Evolutionary conservation across 768 basidiomycete genomes (phyloP).

Genomic region (Phaeotremella fagi): DNA sequence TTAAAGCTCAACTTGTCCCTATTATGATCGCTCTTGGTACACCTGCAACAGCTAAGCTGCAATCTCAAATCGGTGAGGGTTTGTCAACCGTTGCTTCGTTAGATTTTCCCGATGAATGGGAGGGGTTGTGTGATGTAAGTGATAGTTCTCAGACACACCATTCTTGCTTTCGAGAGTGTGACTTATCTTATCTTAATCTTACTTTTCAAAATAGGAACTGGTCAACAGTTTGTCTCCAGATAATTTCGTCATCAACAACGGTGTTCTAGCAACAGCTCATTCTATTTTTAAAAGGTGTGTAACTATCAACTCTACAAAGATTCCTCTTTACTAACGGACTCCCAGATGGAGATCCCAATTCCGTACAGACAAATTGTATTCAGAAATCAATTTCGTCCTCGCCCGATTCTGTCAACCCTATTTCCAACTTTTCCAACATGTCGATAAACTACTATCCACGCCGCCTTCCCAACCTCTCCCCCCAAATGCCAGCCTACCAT

Average conservation of each 20-base stretch:
- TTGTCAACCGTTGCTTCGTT: conserved; percentile 84
- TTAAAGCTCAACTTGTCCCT: conserved; percentile 75
- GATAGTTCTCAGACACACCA: too few relatives aligned
- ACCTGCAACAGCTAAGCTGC: conserved; percentile 52
- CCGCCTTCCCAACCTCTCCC: conserved; percentile 42
- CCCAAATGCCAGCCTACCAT: conserved; percentile 44
- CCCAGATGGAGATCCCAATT: conserved; percentile 82
- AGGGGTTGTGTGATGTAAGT: conserved; percentile 81
- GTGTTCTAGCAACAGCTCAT: conserved; percentile 88
- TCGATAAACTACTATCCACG: conserved; percentile 50
- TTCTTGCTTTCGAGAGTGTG: too few relatives aligned
- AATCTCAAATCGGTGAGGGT: conserved; percentile 83
- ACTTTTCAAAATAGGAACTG: conserved; percentile 67
- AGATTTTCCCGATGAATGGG: conserved; percentile 88
- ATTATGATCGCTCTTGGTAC: conserved; percentile 83
- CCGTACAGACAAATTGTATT: conserved; percentile 77
- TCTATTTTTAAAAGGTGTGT: conserved; percentile 70
- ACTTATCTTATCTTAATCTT: too few relatives aligned
- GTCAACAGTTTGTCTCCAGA: conserved; percentile 71
- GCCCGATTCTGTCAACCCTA: conserved; percentile 76
- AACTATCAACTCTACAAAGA: too few relatives aligned
- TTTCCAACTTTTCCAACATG: conserved; percentile 66
- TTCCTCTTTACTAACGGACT: too few relatives aligned
- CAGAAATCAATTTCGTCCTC: conserved; percentile 87
- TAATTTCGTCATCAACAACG: conserved; percentile 79